Conservation (phyloP, 2,329 filamentous ascomycete species). For the Tolypocladium endophyticum region DNA sequence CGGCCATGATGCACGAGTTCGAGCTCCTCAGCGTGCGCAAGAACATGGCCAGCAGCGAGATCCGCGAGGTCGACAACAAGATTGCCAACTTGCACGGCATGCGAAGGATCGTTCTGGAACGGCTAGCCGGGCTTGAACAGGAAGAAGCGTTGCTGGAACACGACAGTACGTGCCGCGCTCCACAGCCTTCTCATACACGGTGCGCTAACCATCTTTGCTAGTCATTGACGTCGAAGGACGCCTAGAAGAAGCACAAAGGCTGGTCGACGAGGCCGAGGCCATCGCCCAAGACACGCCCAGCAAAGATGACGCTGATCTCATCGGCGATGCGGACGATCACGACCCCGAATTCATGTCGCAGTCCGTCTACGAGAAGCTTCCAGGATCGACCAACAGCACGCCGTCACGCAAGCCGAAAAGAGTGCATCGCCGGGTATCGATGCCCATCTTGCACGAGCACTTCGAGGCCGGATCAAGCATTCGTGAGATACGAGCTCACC, state of each 20-base stretch:
- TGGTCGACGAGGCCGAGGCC: constrained; percentile 48
- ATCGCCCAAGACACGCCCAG: constrained; percentile 40
- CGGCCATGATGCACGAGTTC: constrained; percentile 69
- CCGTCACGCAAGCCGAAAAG: constrained; percentile 38
- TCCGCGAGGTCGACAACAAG: constrained; percentile 93
- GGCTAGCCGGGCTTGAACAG: constrained; percentile 76
- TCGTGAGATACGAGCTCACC: constrained; percentile 79
- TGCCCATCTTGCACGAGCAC: constrained; percentile 93
- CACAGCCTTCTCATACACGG: not conserved
- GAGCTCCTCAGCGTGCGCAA: constrained; percentile 90
- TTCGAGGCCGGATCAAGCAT: constrained; percentile 84
- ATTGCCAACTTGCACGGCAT: constrained; percentile 88
- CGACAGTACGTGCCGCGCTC: constrained; percentile 54
- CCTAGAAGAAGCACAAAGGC: constrained; percentile 49
- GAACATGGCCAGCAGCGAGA: constrained; percentile 95
- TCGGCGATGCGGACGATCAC: constrained; percentile 38
- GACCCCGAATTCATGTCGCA: constrained; percentile 79
- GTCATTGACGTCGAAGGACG: constrained; percentile 53
- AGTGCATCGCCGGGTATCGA: constrained; percentile 63
- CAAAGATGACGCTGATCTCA: constrained; percentile 42
- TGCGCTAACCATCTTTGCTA: constrained; percentile 25
- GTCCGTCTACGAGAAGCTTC: constrained; percentile 91
- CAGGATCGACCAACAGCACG: constrained; percentile 39
- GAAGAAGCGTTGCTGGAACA: constrained; percentile 86
- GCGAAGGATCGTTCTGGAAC: constrained; percentile 82